Percentiles rank a stretch among this genome's conserved stretches.
phyloP scores from a whole-genome alignment of 345 rosid species.

The Citrus inodora region DNA sequence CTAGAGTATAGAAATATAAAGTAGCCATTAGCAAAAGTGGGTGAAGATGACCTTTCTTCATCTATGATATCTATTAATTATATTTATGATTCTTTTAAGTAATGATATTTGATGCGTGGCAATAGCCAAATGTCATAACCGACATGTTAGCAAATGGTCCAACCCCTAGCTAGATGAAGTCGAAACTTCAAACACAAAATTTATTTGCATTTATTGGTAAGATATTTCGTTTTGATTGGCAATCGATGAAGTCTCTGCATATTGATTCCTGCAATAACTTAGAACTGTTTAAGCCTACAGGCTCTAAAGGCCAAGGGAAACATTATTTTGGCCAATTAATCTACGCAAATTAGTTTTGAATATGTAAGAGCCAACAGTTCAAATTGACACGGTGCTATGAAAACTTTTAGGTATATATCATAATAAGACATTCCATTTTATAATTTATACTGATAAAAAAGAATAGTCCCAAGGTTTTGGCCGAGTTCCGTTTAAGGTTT shows the following conservation, averaged over 20 bases:
- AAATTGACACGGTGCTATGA: too few relatives aligned
- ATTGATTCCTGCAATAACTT: neutral
- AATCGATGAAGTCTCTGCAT: neutral
- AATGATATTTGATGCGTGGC: slow-evolving; percentile 5
- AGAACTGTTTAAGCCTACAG: neutral
- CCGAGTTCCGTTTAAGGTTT: too few relatives aligned
- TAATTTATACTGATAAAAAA: too few relatives aligned
- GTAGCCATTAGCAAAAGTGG: slow-evolving; percentile 32
- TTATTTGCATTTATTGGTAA: neutral
- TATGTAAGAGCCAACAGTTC: neutral
- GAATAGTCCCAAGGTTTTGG: too few relatives aligned
- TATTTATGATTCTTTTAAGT: slow-evolving; percentile 10
- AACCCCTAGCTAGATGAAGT: neutral
- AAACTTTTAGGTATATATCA: neutral
- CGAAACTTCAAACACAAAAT: neutral
- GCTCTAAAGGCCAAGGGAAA: neutral
- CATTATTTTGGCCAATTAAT: neutral
- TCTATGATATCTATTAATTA: neutral
- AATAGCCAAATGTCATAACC: slow-evolving; percentile 22
- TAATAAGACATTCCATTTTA: neutral
- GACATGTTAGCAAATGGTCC: slow-evolving; percentile 9
- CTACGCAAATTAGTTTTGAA: too few relatives aligned
- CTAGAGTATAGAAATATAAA: slow-evolving; percentile 36
- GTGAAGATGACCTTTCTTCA: slow-evolving; percentile 24
- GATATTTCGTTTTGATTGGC: neutral